These are phyloP conservation scores for Paxillus rubicundulus DNA, from an alignment of 768 basidiomycete genomes.

Conservation along the genomic window DNA sequence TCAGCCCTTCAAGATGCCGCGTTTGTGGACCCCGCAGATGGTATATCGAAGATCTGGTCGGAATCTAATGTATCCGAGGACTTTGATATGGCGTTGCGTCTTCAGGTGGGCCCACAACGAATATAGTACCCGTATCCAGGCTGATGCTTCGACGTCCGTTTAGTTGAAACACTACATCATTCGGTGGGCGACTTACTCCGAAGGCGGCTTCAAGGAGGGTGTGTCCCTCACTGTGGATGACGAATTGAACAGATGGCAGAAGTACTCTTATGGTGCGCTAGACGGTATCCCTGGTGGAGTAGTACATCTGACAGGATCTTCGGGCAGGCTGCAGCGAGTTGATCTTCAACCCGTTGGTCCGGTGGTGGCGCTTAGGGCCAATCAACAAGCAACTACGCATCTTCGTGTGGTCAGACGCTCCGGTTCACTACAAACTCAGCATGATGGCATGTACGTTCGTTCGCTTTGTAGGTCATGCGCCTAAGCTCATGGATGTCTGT, in stretches of 20 bases:
- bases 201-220: slow-evolving; percentile 90
- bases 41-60: slow-evolving; percentile 73
- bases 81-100: slow-evolving; percentile 61
- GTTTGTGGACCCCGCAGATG: slow-evolving; percentile 51
- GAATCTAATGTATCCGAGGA: slow-evolving; percentile 69
- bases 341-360: slow-evolving; percentile 78
- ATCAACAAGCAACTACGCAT: slow-evolving; percentile 77
- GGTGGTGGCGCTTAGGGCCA: slow-evolving; percentile 78
- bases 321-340: slow-evolving; percentile 44
- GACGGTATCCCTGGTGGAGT: slow-evolving; percentile 34
- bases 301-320: slow-evolving; percentile 26
- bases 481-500: slow-evolving; percentile 3
- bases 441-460: slow-evolving; percentile 50
- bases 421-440: slow-evolving; percentile 77
- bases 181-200: slow-evolving; percentile 80
- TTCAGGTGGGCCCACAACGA: slow-evolving; percentile 41
- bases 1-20: slow-evolving; percentile 84
- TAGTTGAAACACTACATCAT: slow-evolving; percentile 24
- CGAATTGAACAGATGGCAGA: slow-evolving; percentile 94
- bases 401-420: slow-evolving; percentile 77
- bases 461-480: background rate
- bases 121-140: slow-evolving; percentile 72
- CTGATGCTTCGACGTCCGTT: slow-evolving; percentile 33
- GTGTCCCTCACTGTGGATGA: slow-evolving; percentile 91
- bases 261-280: slow-evolving; percentile 68